phyloP scores from a whole-genome alignment of 2,329 filamentous ascomycete species.

The Sclerotinia trifoliorum region DNA sequence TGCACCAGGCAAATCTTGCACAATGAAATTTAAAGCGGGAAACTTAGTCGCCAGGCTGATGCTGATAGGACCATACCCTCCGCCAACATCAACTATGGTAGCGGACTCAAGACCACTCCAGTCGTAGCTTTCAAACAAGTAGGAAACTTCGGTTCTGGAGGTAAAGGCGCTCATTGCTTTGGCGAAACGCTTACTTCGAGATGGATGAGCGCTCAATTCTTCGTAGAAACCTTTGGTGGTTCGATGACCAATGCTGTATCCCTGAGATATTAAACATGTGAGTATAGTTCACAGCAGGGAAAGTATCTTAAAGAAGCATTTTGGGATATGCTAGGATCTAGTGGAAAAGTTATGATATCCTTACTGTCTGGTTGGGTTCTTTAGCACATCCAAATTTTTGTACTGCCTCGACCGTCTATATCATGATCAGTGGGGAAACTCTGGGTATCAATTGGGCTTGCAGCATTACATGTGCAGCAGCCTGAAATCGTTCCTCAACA shows the following conservation, averaged over 20 bases:
- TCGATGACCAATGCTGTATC: slow-evolving; percentile 14
- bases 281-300: neutral
- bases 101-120: slow-evolving; percentile 50
- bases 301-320: neutral
- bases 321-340: neutral
- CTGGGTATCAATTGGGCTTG: neutral
- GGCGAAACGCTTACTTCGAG: slow-evolving; percentile 51
- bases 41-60: slow-evolving; percentile 53
- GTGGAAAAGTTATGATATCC: neutral
- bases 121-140: slow-evolving; percentile 55
- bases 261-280: neutral
- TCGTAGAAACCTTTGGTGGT: slow-evolving; percentile 15
- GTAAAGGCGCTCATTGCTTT: slow-evolving; percentile 55
- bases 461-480: slow-evolving; percentile 10
- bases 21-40: slow-evolving; percentile 54
- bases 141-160: slow-evolving; percentile 51
- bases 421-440: neutral
- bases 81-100: slow-evolving; percentile 59
- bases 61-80: slow-evolving; percentile 57
- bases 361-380: slow-evolving; percentile 11
- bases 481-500: slow-evolving; percentile 46
- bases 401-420: slow-evolving; percentile 3
- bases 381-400: slow-evolving; percentile 9
- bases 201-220: slow-evolving; percentile 1
- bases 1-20: slow-evolving; percentile 52